Base-by-base conservation (phyloP, 2,329 filamentous ascomycete genomes). In the Aspergillus sp. region DNA sequence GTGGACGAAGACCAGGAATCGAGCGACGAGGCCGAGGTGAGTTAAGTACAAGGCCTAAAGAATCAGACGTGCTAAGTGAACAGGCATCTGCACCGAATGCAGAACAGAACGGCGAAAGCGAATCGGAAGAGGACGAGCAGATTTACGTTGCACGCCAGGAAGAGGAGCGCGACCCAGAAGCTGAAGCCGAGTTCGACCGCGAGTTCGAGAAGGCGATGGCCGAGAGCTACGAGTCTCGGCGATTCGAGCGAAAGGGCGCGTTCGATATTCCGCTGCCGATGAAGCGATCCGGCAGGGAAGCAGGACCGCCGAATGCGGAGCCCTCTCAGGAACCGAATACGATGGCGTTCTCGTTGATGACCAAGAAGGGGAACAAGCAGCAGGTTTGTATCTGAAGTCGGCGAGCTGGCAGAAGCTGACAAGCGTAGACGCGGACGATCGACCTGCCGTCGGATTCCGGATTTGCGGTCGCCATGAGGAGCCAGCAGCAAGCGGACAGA, bases 181-280 rank as follows among this genome's bases (percentile, higher is more conserved):
- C 82, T 25, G 91, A 98, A 52, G 91, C 89, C 5, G 91, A 98
- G 26, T 98, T 98, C 55, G 93, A 98, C 54, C 84, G 89, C 48
- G 91, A 96, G 61, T 91, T 94, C 58, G 88, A 91, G 24, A 95
- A 93, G 61, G 83, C 98, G 76, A 96, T 98, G 89, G 76, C 88
- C 31, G 91, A 98, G 60, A 95, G 89, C 63, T 67, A 94, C 49
- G 91, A 98, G 47, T 93, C 89, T 4, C 78, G 91, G 48, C 95
- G 94, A 51, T 93, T 94, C 47, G 91, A 98, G 53, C 83, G 91
- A 41, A 95, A 94, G 62, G 78, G 84, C 16, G 73, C 91, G 32
- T 95, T 98, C 52, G 93, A 98, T 56, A 85, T 96, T n/a, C 86
- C 93, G 1, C 66, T 98, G n/a, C 91, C 91, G 0, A 88, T 98